Percentiles rank a stretch among this genome's conserved stretches.
phyloP scores from a whole-genome alignment of 371 early-diverging fungal species.

The Blakeslea trispora region DNA sequence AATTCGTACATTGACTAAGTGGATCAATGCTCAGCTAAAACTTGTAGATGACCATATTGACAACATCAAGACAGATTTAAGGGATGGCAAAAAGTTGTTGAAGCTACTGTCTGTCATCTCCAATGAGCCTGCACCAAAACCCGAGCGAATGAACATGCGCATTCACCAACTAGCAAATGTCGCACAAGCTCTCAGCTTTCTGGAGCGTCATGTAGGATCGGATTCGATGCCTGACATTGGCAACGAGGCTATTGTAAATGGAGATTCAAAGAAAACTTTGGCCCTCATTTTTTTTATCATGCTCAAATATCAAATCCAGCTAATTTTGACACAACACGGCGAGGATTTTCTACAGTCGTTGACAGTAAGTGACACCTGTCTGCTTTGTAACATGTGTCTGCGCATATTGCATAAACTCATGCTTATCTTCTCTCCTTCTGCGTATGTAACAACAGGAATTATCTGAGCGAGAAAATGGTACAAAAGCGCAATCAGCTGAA shows the following conservation, averaged over 20 bases:
- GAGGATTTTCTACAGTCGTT: slow-evolving; percentile 40
- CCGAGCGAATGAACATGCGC: slow-evolving; percentile 67
- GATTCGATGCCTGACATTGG: slow-evolving; percentile 77
- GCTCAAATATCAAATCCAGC: slow-evolving; percentile 67
- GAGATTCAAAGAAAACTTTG: slow-evolving; percentile 82
- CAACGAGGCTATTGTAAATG: slow-evolving; percentile 83
- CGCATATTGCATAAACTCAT: no score
- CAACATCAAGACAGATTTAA: slow-evolving; percentile 60
- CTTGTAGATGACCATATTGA: slow-evolving; percentile 40
- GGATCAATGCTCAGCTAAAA: slow-evolving; percentile 78
- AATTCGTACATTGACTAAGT: slow-evolving; percentile 78
- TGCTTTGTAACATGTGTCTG: background rate
- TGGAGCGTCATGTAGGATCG: slow-evolving; percentile 63
- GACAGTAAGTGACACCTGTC: slow-evolving; percentile 24
- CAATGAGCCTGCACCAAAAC: slow-evolving; percentile 54
- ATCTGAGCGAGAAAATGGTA: slow-evolving; percentile 27
- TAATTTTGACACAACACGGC: slow-evolving; percentile 50
- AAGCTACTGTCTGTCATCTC: slow-evolving; percentile 63
- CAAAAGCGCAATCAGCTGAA: slow-evolving; percentile 15
- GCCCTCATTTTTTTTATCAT: slow-evolving; percentile 87
- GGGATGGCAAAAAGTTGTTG: slow-evolving; percentile 66
- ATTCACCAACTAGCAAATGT: slow-evolving; percentile 85
- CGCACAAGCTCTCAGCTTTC: slow-evolving; percentile 67
- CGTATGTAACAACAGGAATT: slow-evolving; percentile 13
- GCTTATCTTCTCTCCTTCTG: no score